Evolutionary conservation across 2,329 filamentous ascomycete genomes (phyloP).

Genomic region (Fusarium metavorans): DNA sequence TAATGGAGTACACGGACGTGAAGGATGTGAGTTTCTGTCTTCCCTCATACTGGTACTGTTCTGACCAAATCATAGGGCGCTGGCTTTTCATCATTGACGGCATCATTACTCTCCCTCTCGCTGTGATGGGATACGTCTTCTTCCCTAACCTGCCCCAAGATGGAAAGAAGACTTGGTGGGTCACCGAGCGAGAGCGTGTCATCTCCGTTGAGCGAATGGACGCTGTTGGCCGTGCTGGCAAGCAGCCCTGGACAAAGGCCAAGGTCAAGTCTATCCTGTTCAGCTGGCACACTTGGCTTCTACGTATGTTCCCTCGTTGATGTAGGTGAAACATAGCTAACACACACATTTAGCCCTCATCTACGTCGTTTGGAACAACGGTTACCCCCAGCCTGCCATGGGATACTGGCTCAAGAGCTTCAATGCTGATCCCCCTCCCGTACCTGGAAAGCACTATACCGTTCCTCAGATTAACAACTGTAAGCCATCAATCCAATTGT

Average conservation of each 20-base stretch:
- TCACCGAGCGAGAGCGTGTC: conserved; percentile 22
- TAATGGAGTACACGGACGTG: conserved; percentile 23
- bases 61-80: conserved; percentile 21
- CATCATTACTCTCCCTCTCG: conserved; percentile 31
- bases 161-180: conserved; percentile 33
- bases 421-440: conserved; percentile 25
- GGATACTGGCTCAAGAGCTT: conserved; percentile 38
- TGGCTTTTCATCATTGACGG: conserved; percentile 37
- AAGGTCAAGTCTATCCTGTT: conserved; percentile 17
- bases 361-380: conserved; percentile 36
- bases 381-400: conserved; percentile 27
- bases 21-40: conserved; percentile 21
- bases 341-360: conserved; percentile 13
- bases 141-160: conserved; percentile 34
- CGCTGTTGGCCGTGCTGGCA: conserved; percentile 27
- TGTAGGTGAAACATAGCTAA: background rate
- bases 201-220: conserved; percentile 25
- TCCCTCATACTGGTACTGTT: background rate
- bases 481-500: background rate
- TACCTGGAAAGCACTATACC: conserved; percentile 23
- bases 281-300: conserved; percentile 31
- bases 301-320: background rate
- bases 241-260: conserved; percentile 28
- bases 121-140: conserved; percentile 22
- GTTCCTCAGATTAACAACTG: conserved; percentile 27